Evolutionary conservation across 805 yeast genomes (phyloP).

Genomic region (Barnettozyma vustinii): DNA sequence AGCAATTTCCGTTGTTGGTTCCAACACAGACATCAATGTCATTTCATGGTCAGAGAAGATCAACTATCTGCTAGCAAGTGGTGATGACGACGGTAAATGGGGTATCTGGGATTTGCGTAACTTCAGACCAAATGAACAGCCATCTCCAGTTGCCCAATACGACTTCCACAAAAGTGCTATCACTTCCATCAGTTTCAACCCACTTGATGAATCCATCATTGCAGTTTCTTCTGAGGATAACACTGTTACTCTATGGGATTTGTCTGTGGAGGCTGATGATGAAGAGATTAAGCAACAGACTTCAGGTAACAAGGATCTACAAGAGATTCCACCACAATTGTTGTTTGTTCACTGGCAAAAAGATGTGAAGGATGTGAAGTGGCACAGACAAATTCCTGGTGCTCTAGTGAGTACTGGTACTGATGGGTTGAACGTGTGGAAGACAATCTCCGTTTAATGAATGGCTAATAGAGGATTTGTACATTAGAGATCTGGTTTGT

Average conservation of each 20-base stretch:
- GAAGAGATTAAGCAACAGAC: slow-evolving; percentile 89
- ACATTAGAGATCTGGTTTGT: background rate
- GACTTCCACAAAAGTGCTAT: slow-evolving; percentile 92
- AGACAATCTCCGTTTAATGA: slow-evolving; percentile 81
- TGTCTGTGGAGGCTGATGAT: slow-evolving; percentile 98
- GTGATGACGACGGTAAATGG: slow-evolving; percentile 97
- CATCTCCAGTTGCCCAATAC: slow-evolving; percentile 86
- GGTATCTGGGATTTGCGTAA: slow-evolving; percentile 96
- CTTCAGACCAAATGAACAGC: slow-evolving; percentile 49
- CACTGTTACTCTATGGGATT: slow-evolving; percentile 96
- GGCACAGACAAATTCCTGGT: slow-evolving; percentile 98
- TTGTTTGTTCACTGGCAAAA: slow-evolving; percentile 97
- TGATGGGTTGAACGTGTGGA: slow-evolving; percentile 93
- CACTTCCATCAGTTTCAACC: slow-evolving; percentile 92
- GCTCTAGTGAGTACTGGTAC: slow-evolving; percentile 91
- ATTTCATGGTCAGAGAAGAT: slow-evolving; percentile 92
- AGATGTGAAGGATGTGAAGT: slow-evolving; percentile 94
- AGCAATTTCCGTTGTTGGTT: slow-evolving; percentile 77
- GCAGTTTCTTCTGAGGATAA: slow-evolving; percentile 97
- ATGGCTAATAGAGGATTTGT: background rate
- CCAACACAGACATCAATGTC: slow-evolving; percentile 83
- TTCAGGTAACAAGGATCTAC: slow-evolving; percentile 70
- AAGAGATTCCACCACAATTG: slow-evolving; percentile 91
- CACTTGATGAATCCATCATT: slow-evolving; percentile 88
- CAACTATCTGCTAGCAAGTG: slow-evolving; percentile 83